Conservation (phyloP, 129 eudicot genomes). For the Oenanthe sinensis region DNA sequence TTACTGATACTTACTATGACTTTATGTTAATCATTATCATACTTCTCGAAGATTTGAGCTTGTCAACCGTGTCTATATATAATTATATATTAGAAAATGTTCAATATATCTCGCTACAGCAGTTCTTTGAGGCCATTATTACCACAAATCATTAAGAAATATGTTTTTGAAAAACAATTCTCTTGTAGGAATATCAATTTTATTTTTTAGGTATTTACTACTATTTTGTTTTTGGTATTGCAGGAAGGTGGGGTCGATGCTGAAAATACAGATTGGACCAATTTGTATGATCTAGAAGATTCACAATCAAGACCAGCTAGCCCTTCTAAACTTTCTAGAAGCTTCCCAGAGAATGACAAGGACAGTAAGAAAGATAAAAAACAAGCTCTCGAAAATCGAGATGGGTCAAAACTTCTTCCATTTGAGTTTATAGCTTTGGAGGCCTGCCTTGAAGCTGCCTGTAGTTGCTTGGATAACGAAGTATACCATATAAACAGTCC, state of each 20-base stretch:
- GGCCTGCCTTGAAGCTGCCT: conserved; percentile 86
- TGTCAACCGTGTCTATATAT: neutral
- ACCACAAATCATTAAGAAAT: neutral
- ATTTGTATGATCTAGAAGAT: conserved; percentile 73
- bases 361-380: conserved; percentile 57
- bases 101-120: neutral
- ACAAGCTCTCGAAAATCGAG: conserved; percentile 54
- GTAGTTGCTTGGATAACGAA: conserved; percentile 75
- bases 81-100: neutral
- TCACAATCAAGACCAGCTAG: conserved; percentile 53
- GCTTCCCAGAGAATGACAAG: conserved; percentile 34
- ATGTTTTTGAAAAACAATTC: neutral
- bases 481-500: conserved; percentile 20
- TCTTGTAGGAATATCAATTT: neutral
- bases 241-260: conserved; percentile 54
- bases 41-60: neutral
- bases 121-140: neutral
- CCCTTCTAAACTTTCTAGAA: conserved; percentile 38
- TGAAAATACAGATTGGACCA: conserved; percentile 55
- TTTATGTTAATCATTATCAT: neutral
- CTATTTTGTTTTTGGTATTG: neutral
- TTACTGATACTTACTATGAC: neutral
- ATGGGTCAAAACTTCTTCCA: conserved; percentile 59
- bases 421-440: conserved; percentile 84
- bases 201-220: neutral